Conservation (phyloP, 106 monocot species). For the Iris macrosiphon region DNA sequence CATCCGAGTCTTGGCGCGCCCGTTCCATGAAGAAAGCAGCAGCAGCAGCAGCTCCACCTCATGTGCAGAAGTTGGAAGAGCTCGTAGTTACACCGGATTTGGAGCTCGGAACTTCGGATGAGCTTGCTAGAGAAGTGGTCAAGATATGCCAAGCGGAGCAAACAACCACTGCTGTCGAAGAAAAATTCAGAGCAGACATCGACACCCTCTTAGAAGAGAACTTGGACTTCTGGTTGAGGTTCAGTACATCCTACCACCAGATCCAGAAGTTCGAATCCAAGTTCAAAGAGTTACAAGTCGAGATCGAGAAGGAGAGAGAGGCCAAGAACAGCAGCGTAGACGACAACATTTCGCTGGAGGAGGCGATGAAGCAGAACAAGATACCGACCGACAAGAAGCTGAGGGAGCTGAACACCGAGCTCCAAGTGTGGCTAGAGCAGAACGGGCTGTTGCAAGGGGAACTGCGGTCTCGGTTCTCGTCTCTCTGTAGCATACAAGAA, state of each 20-base stretch:
- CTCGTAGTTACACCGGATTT: not conserved
- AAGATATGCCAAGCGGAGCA: constrained; percentile 10
- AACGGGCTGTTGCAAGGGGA: constrained; percentile 59
- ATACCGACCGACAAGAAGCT: constrained; percentile 43
- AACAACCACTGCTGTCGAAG: constrained; percentile 24
- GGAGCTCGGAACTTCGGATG: not conserved
- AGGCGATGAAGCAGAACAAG: constrained; percentile 13
- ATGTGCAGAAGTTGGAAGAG: not conserved
- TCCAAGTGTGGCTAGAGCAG: constrained; percentile 82
- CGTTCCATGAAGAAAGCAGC: not conserved
- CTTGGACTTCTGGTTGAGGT: constrained; percentile 87
- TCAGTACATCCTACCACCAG: constrained; percentile 81
- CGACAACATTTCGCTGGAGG: not conserved
- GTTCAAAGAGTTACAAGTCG: constrained; percentile 36
- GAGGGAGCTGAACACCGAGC: constrained; percentile 58
- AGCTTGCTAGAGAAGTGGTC: constrained; percentile 3
- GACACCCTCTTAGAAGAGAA: constrained; percentile 78
- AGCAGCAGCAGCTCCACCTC: not conserved
- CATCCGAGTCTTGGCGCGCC: constrained; percentile 7
- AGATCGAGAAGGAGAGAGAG: constrained; percentile 32
- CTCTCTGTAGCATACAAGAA: constrained; percentile 49
- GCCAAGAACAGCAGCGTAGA: constrained; percentile 8
- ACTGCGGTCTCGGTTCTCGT: constrained; percentile 44
- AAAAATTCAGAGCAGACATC: constrained; percentile 75
- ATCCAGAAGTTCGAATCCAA: constrained; percentile 51